A percentile compares a stretch with the other conserved stretches of the same genome.
phyloP scores from a whole-genome alignment of 2,329 filamentous ascomycete species.

The Sporothrix euskadiensis region DNA sequence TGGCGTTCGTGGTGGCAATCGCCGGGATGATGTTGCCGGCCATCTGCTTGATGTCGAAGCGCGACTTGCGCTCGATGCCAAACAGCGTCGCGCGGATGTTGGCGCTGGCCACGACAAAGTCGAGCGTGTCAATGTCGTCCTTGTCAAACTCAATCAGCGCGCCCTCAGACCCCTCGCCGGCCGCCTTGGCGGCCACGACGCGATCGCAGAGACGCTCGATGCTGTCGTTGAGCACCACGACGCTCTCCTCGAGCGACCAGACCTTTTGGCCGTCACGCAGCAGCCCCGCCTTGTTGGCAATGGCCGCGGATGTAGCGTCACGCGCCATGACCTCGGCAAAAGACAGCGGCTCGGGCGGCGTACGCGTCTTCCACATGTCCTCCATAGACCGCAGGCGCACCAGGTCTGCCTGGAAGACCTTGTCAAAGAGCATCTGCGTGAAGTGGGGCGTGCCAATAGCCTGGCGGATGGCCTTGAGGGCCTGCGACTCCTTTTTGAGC shows the following conservation, averaged over 20 bases:
- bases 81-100: conserved; percentile 91
- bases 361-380: conserved; percentile 91
- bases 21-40: conserved; percentile 98
- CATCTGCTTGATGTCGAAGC: conserved; percentile 99
- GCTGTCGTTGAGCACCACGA: conserved; percentile 84
- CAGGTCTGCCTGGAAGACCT: conserved; percentile 87
- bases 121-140: conserved; percentile 90
- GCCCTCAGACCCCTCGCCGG: conserved; percentile 50
- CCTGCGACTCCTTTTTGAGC: conserved; percentile 77
- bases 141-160: conserved; percentile 89
- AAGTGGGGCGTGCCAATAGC: conserved; percentile 80
- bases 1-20: conserved; percentile 96
- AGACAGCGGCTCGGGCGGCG: conserved; percentile 70
- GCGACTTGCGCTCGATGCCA: conserved; percentile 80
- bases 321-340: conserved; percentile 63
- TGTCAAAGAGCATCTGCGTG: conserved; percentile 79
- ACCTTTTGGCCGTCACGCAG: conserved; percentile 68
- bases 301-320: conserved; percentile 39
- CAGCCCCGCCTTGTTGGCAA: conserved; percentile 55
- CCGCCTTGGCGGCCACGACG: conserved; percentile 59
- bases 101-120: conserved; percentile 88
- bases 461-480: conserved; percentile 77
- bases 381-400: conserved; percentile 80
- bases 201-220: conserved; percentile 74
- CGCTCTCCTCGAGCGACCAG: conserved; percentile 83